Conservation (phyloP, 306 rosid genomes). For the Carpinus fangiana region DNA sequence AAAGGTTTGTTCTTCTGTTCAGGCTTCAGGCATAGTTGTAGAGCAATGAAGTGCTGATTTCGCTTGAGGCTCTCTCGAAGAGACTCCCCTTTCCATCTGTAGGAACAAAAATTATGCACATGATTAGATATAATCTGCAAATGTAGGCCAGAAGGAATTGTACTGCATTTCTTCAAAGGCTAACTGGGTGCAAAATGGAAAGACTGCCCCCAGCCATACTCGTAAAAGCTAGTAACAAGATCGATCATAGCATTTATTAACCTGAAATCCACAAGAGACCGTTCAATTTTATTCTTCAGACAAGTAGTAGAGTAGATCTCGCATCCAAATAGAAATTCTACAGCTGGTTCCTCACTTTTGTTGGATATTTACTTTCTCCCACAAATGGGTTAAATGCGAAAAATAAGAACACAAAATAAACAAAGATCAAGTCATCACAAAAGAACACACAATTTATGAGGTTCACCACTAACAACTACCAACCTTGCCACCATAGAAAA, state of each 20-base stretch:
- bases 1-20: slow-evolving; percentile 78
- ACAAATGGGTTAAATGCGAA: too few relatives aligned
- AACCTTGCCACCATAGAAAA: too few relatives aligned
- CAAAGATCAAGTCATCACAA: too few relatives aligned
- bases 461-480: too few relatives aligned
- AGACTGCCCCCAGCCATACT: slow-evolving; percentile 98
- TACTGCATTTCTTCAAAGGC: neutral
- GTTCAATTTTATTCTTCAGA: slow-evolving; percentile 15
- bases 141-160: neutral
- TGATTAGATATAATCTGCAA: neutral
- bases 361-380: too few relatives aligned
- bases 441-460: too few relatives aligned
- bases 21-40: slow-evolving; percentile 74
- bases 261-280: slow-evolving; percentile 54
- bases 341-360: neutral
- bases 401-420: too few relatives aligned
- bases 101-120: slow-evolving; percentile 18
- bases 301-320: slow-evolving; percentile 19
- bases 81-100: slow-evolving; percentile 87
- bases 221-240: slow-evolving; percentile 92
- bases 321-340: neutral
- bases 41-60: slow-evolving; percentile 91
- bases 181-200: slow-evolving; percentile 94
- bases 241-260: slow-evolving; percentile 89
- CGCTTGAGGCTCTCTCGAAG: slow-evolving; percentile 91